Evolutionary conservation across 2,329 filamentous ascomycete genomes (phyloP).

Genomic region (Geoglossum cookeanum): DNA sequence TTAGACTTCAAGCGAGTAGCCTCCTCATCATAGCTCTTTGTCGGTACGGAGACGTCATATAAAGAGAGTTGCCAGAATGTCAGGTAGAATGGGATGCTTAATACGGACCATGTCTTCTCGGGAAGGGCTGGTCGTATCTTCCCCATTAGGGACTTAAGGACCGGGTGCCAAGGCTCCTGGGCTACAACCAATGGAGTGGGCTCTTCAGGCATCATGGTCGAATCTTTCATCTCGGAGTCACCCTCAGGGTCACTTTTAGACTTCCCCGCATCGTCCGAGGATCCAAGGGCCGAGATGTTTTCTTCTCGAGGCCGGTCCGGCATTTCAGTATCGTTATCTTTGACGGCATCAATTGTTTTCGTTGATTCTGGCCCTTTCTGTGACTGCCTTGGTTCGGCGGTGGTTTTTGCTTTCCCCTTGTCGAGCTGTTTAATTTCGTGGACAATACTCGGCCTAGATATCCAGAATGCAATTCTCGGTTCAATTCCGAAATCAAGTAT

Average conservation of each 20-base stretch:
- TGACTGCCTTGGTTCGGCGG: conserved; percentile 10
- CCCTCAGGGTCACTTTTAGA: not conserved
- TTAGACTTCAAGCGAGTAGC: conserved; percentile 48
- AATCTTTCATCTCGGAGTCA: conserved; percentile 6
- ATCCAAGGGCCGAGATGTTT: conserved; percentile 7
- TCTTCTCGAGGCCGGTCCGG: conserved; percentile 7
- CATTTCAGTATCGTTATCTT: not conserved
- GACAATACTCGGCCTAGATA: conserved; percentile 57
- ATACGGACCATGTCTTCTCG: conserved; percentile 42
- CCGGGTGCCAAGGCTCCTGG: conserved; percentile 40
- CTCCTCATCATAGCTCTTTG: conserved; percentile 60
- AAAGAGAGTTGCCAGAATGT: conserved; percentile 85
- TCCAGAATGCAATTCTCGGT: conserved; percentile 65
- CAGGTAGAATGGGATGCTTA: conserved; percentile 67
- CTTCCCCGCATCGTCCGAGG: conserved; percentile 12
- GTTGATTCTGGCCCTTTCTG: not conserved
- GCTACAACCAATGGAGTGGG: conserved; percentile 10
- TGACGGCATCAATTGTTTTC: not conserved
- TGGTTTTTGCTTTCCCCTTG: conserved; percentile 18
- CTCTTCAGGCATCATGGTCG: not conserved
- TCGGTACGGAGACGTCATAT: conserved; percentile 60
- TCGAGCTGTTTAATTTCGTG: conserved; percentile 33
- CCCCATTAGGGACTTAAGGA: conserved; percentile 55
- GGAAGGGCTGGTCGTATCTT: conserved; percentile 44
- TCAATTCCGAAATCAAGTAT: conserved; percentile 66